Percentiles rank a stretch among this genome's conserved stretches.
Conservation (phyloP, 129 eudicot genomes). For the Lonicera japonica region DNA sequence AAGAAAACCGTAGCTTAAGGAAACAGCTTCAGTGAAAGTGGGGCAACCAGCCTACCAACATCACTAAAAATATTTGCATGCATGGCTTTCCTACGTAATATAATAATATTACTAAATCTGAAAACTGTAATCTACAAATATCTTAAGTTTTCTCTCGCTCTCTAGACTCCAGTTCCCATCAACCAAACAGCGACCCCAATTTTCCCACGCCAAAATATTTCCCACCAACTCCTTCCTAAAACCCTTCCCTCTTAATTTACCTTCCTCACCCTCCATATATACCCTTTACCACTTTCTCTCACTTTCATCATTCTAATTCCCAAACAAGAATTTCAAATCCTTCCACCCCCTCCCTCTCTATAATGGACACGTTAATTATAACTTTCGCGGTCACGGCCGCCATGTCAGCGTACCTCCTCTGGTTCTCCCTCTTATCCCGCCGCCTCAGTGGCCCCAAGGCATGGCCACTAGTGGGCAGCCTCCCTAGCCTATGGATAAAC, state of each 20-base stretch:
- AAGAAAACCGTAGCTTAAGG: not conserved
- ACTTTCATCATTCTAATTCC: not conserved
- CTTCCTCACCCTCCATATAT: conserved; percentile 17
- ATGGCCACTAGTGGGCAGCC: conserved; percentile 66
- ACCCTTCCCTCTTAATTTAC: conserved; percentile 20
- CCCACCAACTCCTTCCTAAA: conserved; percentile 55
- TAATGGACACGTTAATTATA: conserved; percentile 39
- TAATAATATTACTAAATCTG: no score
- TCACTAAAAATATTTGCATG: not conserved
- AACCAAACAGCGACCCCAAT: conserved; percentile 15
- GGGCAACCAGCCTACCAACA: not conserved
- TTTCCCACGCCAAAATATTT: conserved; percentile 24
- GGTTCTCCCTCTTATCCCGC: conserved; percentile 61
- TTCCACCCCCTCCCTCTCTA: no score
- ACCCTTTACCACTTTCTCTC: conserved; percentile 11
- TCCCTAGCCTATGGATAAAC: conserved; percentile 51
- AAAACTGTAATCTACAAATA: no score
- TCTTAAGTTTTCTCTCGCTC: not conserved
- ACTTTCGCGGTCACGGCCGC: conserved; percentile 40
- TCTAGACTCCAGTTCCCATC: conserved; percentile 1
- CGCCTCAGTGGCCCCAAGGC: conserved; percentile 54
- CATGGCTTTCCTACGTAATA: not conserved
- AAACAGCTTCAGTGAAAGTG: not conserved
- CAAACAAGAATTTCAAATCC: no score
- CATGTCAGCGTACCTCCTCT: conserved; percentile 48